Base-by-base conservation (phyloP, 805 yeast genomes). In the Spathaspora boniae region DNA sequence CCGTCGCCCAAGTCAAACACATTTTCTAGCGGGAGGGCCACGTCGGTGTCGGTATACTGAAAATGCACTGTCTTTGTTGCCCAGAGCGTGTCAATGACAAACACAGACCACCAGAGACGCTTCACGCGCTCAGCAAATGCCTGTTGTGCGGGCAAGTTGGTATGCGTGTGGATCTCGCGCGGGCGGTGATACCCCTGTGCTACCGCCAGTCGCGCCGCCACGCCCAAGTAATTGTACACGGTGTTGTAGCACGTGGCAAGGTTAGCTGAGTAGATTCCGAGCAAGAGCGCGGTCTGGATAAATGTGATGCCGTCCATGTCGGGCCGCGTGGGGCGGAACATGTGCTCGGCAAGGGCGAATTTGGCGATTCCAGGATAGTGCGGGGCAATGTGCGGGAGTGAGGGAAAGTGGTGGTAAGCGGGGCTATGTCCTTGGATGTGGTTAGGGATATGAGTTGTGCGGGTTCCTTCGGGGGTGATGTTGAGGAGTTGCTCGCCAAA, bases 31-130 rank as follows among this genome's bases (percentile, higher is more conserved):
- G 72, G 72, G 7, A 64, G 51, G 25, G 65, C 68, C 9, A 64
- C 67, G 34, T 66, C 72, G 1, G 72, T 66, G 37, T 65, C 70
- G 4, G 67, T 59, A 46, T 62, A 64, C 37, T 63, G 64, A 30
- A 65, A 60, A 39, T 63, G 67, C 15, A 65, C 62, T 2, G 70
- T 66, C 34, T 59, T 58, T 3, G 68, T 53, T 2, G 70, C 58
- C 70, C 70, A 65, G 8, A 58, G 50, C 5, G 60, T 56, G 44
- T 66, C 72, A 24, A 61, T 54, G 9, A 64, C 58, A 38, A 61
- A 66, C 1, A 62, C 54, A 3, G 69, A 53, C 72, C 72, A 66
- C 69, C 70, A 66, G 16, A 66, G 38, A 19, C 70, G 51, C 38
- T 63, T 64, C 6, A 53, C 46, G 33, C 57, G 61, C 31, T 65